phyloP scores from a whole-genome alignment of 768 basidiomycete genomes.

The Chiua virens region DNA sequence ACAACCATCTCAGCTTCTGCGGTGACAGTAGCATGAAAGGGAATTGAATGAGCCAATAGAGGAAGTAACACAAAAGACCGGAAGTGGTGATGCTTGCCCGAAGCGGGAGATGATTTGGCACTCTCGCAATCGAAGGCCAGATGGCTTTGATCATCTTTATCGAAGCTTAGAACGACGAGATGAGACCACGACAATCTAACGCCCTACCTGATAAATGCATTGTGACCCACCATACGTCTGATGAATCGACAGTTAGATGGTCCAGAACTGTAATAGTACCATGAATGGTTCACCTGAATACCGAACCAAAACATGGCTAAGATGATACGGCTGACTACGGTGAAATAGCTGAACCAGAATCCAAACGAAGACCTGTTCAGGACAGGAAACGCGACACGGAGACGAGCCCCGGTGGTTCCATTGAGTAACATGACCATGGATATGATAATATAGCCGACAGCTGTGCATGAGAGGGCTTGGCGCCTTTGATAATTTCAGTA shows the following conservation, averaged over 20 bases:
- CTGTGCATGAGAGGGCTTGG: slow-evolving; percentile 68
- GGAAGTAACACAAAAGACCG: slow-evolving; percentile 72
- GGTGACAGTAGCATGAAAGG: slow-evolving; percentile 77
- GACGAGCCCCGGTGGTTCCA: slow-evolving; percentile 75
- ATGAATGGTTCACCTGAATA: slow-evolving; percentile 48
- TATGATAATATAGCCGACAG: slow-evolving; percentile 71
- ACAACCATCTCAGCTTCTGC: slow-evolving; percentile 75
- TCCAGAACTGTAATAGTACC: background rate
- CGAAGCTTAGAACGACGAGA: background rate
- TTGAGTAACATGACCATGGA: slow-evolving; percentile 75
- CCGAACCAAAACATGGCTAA: slow-evolving; percentile 85
- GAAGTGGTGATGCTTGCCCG: slow-evolving; percentile 62
- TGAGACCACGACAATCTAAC: background rate
- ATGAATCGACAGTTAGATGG: background rate
- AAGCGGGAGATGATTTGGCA: slow-evolving; percentile 64
- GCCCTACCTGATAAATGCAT: slow-evolving; percentile 60
- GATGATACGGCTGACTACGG: slow-evolving; percentile 73
- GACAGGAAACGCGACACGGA: slow-evolving; percentile 74
- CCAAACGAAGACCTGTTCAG: slow-evolving; percentile 84
- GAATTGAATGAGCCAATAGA: slow-evolving; percentile 78
- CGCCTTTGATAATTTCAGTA: slow-evolving; percentile 39
- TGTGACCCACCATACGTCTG: slow-evolving; percentile 64
- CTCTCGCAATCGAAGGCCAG: slow-evolving; percentile 67
- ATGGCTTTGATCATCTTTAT: slow-evolving; percentile 73
- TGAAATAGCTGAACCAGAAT: slow-evolving; percentile 89